Evolutionary conservation across 441 rosid genomes (phyloP).

Genomic region (Euphorbia schlechtendalii): DNA sequence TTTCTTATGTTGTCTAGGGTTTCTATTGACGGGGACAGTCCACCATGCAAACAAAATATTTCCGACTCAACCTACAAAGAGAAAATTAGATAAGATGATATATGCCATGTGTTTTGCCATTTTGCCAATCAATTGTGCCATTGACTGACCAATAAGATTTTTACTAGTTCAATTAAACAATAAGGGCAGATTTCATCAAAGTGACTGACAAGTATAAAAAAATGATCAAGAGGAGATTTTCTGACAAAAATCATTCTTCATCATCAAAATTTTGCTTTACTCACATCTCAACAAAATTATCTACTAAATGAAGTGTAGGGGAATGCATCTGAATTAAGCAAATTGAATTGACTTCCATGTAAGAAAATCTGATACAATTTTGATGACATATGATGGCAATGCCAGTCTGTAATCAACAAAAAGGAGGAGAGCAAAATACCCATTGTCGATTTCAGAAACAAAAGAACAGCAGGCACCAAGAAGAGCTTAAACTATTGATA

Average conservation of each 20-base stretch:
- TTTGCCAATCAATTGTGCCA: not conserved
- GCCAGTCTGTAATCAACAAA: not conserved
- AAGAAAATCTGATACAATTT: not conserved
- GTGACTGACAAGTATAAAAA: not conserved
- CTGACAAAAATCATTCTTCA: not conserved
- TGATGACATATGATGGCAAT: not conserved
- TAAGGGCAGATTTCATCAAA: not conserved
- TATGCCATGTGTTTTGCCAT: not conserved
- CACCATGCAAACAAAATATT: slow-evolving; percentile 93
- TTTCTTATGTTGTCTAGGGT: slow-evolving; percentile 90
- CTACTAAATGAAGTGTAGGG: not conserved
- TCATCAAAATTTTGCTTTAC: not conserved
- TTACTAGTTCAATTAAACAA: not conserved
- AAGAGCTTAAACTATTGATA: not conserved
- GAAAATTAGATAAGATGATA: not conserved
- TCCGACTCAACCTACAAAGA: slow-evolving; percentile 80
- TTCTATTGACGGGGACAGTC: slow-evolving; percentile 88
- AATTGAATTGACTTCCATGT: not conserved
- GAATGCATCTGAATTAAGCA: not conserved
- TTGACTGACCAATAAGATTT: not conserved
- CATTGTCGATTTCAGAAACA: not conserved
- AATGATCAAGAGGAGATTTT: not conserved
- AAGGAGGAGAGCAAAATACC: not conserved
- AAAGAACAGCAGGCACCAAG: not conserved
- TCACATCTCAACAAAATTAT: not conserved